These are phyloP conservation scores for Colletotrichum sp. DNA, from an alignment of 2,329 filamentous ascomycete species.

Conservation along the genomic window DNA sequence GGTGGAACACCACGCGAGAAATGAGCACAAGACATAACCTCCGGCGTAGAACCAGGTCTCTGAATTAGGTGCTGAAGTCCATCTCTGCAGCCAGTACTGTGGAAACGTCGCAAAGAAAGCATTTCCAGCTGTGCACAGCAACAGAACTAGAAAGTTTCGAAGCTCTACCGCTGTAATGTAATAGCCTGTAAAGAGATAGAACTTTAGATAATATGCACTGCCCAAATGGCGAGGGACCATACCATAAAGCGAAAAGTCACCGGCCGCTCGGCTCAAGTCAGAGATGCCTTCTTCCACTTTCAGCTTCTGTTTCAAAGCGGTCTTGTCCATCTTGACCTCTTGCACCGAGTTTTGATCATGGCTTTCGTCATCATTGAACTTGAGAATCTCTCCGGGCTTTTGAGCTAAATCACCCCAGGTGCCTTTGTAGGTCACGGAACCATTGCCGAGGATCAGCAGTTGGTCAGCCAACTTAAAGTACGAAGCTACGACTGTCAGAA, in stretches of 20 bases:
- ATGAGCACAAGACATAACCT: background rate
- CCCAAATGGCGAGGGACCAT: background rate
- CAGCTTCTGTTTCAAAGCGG: background rate
- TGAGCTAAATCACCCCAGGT: background rate
- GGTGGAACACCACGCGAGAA: background rate
- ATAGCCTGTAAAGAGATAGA: background rate
- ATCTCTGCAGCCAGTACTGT: constrained; percentile 14
- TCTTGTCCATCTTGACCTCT: background rate
- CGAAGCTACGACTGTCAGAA: background rate
- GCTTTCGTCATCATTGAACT: background rate
- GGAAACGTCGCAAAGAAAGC: constrained; percentile 1
- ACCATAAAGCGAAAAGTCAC: constrained; percentile 12
- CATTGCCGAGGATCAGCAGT: background rate
- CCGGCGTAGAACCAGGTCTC: background rate
- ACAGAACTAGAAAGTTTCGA: background rate
- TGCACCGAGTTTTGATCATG: background rate
- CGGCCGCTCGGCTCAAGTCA: background rate
- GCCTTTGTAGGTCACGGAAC: background rate
- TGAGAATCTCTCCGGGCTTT: background rate
- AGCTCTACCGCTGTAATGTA: background rate
- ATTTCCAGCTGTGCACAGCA: background rate
- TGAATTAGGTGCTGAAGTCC: constrained; percentile 3
- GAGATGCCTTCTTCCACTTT: background rate
- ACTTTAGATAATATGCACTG: background rate
- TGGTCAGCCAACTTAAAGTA: background rate